phyloP scores from a whole-genome alignment of 257 asterid species.

The Solanum paucissectum region DNA sequence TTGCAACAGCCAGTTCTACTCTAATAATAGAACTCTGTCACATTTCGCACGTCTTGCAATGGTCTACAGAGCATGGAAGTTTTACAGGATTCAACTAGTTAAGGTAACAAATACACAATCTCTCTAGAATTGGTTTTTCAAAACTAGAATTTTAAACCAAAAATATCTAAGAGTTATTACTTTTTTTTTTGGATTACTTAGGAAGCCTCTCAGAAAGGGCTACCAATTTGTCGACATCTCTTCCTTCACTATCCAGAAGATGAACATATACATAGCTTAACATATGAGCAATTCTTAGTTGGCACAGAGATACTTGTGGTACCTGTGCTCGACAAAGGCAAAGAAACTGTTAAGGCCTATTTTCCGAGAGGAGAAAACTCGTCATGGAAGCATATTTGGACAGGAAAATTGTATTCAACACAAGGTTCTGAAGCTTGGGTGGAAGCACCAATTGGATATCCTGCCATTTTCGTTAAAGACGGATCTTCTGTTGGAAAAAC shows the following conservation, averaged over 20 bases:
- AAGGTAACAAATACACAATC: constrained; percentile 32
- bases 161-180: not conserved
- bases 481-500: constrained; percentile 67
- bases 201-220: constrained; percentile 86
- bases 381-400: constrained; percentile 83
- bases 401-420: constrained; percentile 43
- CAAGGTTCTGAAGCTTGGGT: constrained; percentile 50
- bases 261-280: constrained; percentile 44
- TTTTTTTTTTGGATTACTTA: constrained; percentile 6
- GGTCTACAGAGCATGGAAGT: constrained; percentile 85
- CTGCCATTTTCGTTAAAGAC: constrained; percentile 74
- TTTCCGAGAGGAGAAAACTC: constrained; percentile 61
- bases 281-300: constrained; percentile 71
- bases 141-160: not conserved
- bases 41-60: constrained; percentile 80
- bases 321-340: constrained; percentile 87
- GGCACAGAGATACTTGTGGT: constrained; percentile 88
- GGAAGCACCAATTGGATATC: constrained; percentile 70
- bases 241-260: constrained; percentile 90
- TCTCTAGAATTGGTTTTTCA: not conserved
- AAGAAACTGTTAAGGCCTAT: constrained; percentile 47
- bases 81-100: constrained; percentile 77
- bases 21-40: constrained; percentile 56
- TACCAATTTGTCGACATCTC: constrained; percentile 86
- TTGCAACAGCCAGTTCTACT: constrained; percentile 72